phyloP scores from a whole-genome alignment of 2,329 filamentous ascomycete species.

The Fusarium sp. region DNA sequence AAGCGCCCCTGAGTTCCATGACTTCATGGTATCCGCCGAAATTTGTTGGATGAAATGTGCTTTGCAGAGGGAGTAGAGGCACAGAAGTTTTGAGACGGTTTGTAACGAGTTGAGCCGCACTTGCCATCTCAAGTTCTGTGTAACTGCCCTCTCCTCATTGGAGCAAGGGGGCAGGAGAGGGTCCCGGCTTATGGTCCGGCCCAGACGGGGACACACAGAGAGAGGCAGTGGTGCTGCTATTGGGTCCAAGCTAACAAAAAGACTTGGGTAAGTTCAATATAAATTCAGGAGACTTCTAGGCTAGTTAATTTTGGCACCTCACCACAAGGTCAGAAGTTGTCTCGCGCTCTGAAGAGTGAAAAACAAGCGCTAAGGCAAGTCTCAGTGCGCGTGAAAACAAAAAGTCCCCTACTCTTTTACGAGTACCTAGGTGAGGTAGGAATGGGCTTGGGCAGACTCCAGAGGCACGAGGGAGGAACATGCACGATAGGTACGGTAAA shows the following conservation, averaged over 20 bases:
- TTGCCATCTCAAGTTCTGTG: not conserved
- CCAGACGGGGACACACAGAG: not conserved
- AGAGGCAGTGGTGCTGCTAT: not conserved
- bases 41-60: not conserved
- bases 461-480: not conserved
- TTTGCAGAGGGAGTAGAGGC: constrained; percentile 12
- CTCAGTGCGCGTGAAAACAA: not conserved
- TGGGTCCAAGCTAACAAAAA: not conserved
- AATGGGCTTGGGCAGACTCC: not conserved
- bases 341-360: not conserved
- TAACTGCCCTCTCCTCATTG: constrained; percentile 4
- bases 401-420: not conserved
- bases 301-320: not conserved
- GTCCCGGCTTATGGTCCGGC: not conserved
- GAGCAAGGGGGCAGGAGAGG: not conserved
- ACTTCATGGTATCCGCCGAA: not conserved
- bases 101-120: constrained; percentile 11
- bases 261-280: not conserved
- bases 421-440: not conserved
- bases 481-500: not conserved
- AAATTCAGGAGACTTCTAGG: not conserved
- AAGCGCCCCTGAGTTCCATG: not conserved
- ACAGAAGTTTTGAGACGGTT: not conserved
- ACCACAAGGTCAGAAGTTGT: not conserved
- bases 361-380: not conserved